These are phyloP conservation scores for Yarrowia bubula DNA, from an alignment of 805 yeast species.

Conservation along the genomic window DNA sequence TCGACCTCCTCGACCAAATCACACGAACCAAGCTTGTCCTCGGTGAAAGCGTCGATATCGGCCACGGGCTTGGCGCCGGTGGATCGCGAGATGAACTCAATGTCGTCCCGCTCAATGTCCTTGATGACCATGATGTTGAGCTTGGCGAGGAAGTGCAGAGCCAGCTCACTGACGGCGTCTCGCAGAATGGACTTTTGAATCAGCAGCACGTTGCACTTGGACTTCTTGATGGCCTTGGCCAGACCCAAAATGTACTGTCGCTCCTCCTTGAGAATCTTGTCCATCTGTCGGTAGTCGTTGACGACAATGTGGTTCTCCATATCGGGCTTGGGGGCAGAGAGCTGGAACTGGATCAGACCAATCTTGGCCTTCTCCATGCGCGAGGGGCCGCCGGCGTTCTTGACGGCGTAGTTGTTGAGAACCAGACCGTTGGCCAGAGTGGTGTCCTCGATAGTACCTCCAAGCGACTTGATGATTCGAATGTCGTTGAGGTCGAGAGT, in stretches of 20 bases:
- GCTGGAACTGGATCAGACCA: slow-evolving; percentile 88
- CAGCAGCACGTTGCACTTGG: slow-evolving; percentile 88
- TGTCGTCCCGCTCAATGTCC: slow-evolving; percentile 94
- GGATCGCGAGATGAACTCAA: slow-evolving; percentile 82
- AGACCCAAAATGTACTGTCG: slow-evolving; percentile 91
- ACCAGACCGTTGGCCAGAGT: slow-evolving; percentile 86
- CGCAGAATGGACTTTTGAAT: slow-evolving; percentile 91
- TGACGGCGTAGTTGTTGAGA: slow-evolving; percentile 83
- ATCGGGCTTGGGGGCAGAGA: slow-evolving; percentile 95
- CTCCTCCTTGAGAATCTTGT: slow-evolving; percentile 95
- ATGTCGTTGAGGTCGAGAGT: slow-evolving; percentile 72
- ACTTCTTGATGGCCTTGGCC: slow-evolving; percentile 93
- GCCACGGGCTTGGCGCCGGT: slow-evolving; percentile 96
- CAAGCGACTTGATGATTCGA: slow-evolving; percentile 86
- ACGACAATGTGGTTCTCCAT: slow-evolving; percentile 97
- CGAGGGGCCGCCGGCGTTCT: slow-evolving; percentile 91
- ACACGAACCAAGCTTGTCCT: slow-evolving; percentile 87
- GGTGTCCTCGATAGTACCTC: slow-evolving; percentile 97
- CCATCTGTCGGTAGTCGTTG: slow-evolving; percentile 98
- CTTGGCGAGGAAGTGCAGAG: slow-evolving; percentile 90
- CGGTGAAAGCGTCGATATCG: slow-evolving; percentile 88
- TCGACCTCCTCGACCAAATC: slow-evolving; percentile 91
- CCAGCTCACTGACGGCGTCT: slow-evolving; percentile 92
- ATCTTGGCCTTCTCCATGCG: slow-evolving; percentile 91
- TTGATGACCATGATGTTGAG: slow-evolving; percentile 90